Conservation (phyloP, 73 alveolate species). For the Uronychia binucleata region DNA sequence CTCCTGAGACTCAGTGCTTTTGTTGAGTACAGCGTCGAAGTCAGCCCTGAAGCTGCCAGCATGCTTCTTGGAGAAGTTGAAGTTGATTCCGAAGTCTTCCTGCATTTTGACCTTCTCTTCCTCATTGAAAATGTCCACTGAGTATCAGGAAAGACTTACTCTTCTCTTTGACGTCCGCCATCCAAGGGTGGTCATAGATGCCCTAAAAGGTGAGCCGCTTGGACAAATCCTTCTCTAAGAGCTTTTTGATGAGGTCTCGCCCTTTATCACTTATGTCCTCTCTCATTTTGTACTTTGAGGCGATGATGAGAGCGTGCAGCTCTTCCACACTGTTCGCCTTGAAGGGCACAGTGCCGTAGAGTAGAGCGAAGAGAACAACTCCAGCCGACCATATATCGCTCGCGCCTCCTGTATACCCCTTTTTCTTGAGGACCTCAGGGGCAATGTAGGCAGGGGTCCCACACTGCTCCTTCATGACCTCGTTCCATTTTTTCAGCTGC, state of each 20-base stretch:
- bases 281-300: constrained; percentile 21
- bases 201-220: constrained; percentile 10
- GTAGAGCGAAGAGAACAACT: constrained; percentile 71
- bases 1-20: constrained; percentile 34
- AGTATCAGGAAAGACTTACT: neutral
- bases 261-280: constrained; percentile 38
- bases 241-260: constrained; percentile 17
- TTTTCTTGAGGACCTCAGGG: constrained; percentile 78
- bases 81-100: constrained; percentile 13
- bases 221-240: constrained; percentile 16
- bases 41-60: constrained; percentile 9
- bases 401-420: constrained; percentile 79
- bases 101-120: constrained; percentile 26
- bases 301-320: constrained; percentile 29
- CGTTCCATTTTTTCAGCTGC: constrained; percentile 61
- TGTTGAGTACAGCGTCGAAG: constrained; percentile 13
- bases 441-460: constrained; percentile 92
- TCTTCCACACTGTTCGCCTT: constrained; percentile 38
- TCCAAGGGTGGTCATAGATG: constrained; percentile 31
- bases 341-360: constrained; percentile 41
- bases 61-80: constrained; percentile 12
- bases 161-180: constrained; percentile 8
- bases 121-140: constrained; percentile 16
- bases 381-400: constrained; percentile 87
- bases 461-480: constrained; percentile 81